Percentiles rank a stretch among this genome's conserved stretches.
Conservation (phyloP, 2,329 filamentous ascomycete species). For the Pseudogymnoascus sp. region DNA sequence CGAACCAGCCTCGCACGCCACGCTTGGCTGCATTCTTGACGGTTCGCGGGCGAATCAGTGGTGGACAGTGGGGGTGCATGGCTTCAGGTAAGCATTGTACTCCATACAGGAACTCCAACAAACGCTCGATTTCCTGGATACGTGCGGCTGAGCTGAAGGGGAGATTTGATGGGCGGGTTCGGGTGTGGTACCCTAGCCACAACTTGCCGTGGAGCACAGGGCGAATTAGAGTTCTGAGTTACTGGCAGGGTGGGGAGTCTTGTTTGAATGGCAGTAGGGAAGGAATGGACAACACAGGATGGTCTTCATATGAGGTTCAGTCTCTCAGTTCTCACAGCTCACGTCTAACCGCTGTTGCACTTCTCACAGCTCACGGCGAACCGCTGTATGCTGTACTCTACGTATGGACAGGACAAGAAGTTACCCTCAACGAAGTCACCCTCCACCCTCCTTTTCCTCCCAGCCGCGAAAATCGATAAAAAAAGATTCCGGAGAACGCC, state of each 20-base stretch:
- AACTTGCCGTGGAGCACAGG: background rate
- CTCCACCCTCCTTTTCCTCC: background rate
- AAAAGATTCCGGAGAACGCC: background rate
- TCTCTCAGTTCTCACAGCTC: too few species aligned
- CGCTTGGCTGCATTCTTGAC: background rate
- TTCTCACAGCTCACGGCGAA: background rate
- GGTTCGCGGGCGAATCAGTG: background rate
- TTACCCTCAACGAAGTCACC: background rate
- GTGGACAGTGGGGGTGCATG: background rate
- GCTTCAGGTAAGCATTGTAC: background rate
- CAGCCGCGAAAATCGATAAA: background rate
- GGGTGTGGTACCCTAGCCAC: background rate
- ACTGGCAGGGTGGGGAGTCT: background rate
- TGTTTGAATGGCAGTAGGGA: background rate
- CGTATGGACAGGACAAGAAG: background rate
- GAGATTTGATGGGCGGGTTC: background rate
- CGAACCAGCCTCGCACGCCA: background rate
- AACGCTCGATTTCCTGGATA: background rate
- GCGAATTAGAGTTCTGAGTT: slow-evolving; percentile 3
- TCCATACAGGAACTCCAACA: background rate
- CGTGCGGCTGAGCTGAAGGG: background rate
- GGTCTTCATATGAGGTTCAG: background rate
- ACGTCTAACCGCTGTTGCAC: background rate
- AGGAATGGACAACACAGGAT: background rate
- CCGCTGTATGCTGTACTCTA: background rate